Evolutionary conservation across 768 basidiomycete species (phyloP).

Genomic region (Suillus subalutaceus): DNA sequence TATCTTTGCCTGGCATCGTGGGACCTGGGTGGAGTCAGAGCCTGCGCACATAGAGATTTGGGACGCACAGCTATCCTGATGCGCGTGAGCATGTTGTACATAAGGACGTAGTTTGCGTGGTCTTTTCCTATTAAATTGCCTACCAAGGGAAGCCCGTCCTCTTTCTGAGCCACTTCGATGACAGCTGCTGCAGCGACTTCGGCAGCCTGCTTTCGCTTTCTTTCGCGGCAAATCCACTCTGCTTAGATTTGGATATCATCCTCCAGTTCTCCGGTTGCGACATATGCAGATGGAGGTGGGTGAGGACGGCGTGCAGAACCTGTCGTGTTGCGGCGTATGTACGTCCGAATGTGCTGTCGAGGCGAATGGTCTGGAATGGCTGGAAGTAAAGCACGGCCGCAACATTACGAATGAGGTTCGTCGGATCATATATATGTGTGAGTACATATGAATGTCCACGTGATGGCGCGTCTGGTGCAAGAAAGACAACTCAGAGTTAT

Average conservation of each 20-base stretch:
- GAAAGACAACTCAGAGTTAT: background rate
- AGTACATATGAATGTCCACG: slow-evolving; percentile 75
- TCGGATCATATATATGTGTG: slow-evolving; percentile 66
- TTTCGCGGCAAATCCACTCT: slow-evolving; percentile 81
- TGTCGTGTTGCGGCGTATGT: slow-evolving; percentile 67
- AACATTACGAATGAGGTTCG: slow-evolving; percentile 70
- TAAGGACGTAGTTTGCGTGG: slow-evolving; percentile 97
- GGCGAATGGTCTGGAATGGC: slow-evolving; percentile 83
- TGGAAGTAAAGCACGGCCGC: slow-evolving; percentile 88
- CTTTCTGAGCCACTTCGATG: slow-evolving; percentile 25
- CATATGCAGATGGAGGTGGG: slow-evolving; percentile 37
- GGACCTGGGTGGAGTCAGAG: slow-evolving; percentile 59
- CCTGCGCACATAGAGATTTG: slow-evolving; percentile 7
- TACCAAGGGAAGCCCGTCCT: slow-evolving; percentile 68
- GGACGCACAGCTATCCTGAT: slow-evolving; percentile 87
- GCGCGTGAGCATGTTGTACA: slow-evolving; percentile 99
- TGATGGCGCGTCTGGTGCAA: slow-evolving; percentile 68
- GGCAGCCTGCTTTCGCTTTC: slow-evolving; percentile 73
- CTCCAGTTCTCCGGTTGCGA: slow-evolving; percentile 44
- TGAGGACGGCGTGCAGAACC: slow-evolving; percentile 47
- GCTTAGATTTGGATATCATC: slow-evolving; percentile 84
- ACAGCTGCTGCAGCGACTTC: slow-evolving; percentile 60
- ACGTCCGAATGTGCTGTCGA: slow-evolving; percentile 80
- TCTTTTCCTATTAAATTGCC: slow-evolving; percentile 98
- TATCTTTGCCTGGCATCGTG: slow-evolving; percentile 94